These are phyloP conservation scores for Artemisia annua DNA, from an alignment of 129 eudicot genomes.

Conservation along the genomic window DNA sequence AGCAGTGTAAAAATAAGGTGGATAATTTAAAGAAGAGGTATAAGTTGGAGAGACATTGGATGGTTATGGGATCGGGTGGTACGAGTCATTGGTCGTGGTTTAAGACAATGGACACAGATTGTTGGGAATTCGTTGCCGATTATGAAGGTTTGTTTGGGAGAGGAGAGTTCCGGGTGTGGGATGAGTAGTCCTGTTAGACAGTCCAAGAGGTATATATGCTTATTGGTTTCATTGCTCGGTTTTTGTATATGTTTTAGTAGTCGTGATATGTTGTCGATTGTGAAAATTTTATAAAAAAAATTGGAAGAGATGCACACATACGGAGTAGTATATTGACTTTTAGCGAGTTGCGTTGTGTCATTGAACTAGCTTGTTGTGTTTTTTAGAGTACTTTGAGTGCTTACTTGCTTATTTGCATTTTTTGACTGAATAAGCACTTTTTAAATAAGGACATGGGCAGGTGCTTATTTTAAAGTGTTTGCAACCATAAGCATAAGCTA, in stretches of 20 bases:
- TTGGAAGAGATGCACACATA: background rate
- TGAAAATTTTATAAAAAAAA: background rate
- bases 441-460: too few species aligned
- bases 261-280: background rate
- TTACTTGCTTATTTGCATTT: background rate
- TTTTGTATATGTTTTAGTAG: background rate
- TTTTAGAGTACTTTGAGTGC: background rate
- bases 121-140: slow-evolving; percentile 63
- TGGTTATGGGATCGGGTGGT: too few species aligned
- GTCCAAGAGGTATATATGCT: slow-evolving; percentile 36
- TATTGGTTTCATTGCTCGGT: too few species aligned
- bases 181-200: slow-evolving; percentile 49
- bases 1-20: too few species aligned
- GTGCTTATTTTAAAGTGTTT: too few species aligned
- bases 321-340: too few species aligned
- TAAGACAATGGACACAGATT: slow-evolving; percentile 86
- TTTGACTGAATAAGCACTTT: background rate
- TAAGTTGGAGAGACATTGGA: too few species aligned
- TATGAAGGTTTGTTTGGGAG: slow-evolving; percentile 53
- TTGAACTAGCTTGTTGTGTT: too few species aligned
- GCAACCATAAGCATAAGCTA: too few species aligned
- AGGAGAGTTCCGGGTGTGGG: slow-evolving; percentile 57
- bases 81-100: slow-evolving; percentile 81
- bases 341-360: too few species aligned
- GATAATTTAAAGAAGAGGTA: too few species aligned